Evolutionary conservation across 2,329 filamentous ascomycete genomes (phyloP), one percentile per base, ranked within the genome.

Genomic region (Aaosphaeria pasadenensis): DNA sequence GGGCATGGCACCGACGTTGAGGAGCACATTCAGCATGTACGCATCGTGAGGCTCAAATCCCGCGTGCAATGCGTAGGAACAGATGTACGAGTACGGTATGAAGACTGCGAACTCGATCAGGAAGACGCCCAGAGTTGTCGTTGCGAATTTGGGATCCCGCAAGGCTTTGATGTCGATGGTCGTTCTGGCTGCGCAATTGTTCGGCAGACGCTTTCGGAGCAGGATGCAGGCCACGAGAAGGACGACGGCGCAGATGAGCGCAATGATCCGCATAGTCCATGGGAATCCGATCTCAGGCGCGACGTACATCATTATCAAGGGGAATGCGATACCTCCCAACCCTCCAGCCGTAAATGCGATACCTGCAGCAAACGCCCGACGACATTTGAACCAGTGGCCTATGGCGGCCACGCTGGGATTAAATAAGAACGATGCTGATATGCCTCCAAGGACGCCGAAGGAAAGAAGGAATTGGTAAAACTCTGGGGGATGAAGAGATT

Each of bases 101-200:
- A 87, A 81, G 58, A 87, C 84, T 67, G 77, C 77, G 63, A 83
- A 81, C 65, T 84, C 84, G 54, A 85, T 69, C 59, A 71, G 36
- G 46, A 71, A 68, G 4, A 58, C 56, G 13, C 49, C 58, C 7
- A 51, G 60, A 11, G 53, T 49, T 54, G 52, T 49, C 38, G 52
- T 48, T 47, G 69, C 39, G 54, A 58, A 42, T 45, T 49, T 50
- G 5, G 28, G 35, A 28, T 58, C 54, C 63, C 63, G 47, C 45
- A 60, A 46, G 4, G 59, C 63, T 42, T 65, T 57, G 47, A 74
- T 69, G 9, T 72, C 68, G 49, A 63, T 59, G 29, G 69, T 42
- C 3, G 53, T 53, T 40, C 72, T 58, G 2, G 64, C 62, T 30
- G 62, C 60, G 13, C 59, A 61, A 43, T 55, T 62, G 5, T 74